phyloP scores from a whole-genome alignment of 495 filamentous ascomycete species.

The Rhizodiscina lignyota region DNA sequence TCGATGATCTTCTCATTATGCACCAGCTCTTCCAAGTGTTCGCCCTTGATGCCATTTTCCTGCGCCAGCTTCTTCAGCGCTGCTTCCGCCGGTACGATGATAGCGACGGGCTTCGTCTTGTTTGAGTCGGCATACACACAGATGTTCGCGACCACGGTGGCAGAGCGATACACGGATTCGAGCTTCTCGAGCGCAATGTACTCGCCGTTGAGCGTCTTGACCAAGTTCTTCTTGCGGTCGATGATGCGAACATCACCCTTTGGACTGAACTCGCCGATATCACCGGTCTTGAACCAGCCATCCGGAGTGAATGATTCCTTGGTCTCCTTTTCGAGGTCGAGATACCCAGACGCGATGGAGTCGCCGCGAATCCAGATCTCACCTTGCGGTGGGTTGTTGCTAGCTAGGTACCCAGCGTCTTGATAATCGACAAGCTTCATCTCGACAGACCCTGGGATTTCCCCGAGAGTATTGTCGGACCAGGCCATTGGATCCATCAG shows the following conservation, averaged over 20 bases:
- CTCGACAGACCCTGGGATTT: slow-evolving; percentile 67
- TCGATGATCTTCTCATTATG: slow-evolving; percentile 68
- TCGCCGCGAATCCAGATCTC: slow-evolving; percentile 85
- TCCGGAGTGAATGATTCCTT: slow-evolving; percentile 54
- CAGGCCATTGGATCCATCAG: slow-evolving; percentile 82
- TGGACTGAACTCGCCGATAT: slow-evolving; percentile 79
- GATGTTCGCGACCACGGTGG: slow-evolving; percentile 78
- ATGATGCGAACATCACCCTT: slow-evolving; percentile 77
- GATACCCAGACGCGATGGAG: slow-evolving; percentile 58
- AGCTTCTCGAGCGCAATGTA: slow-evolving; percentile 99
- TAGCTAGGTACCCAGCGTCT: slow-evolving; percentile 79
- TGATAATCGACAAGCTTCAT: slow-evolving; percentile 90
- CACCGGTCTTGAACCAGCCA: slow-evolving; percentile 93
- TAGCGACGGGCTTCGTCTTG: slow-evolving; percentile 76
- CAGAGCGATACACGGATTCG: slow-evolving; percentile 82
- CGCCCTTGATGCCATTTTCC: slow-evolving; percentile 52
- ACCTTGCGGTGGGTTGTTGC: slow-evolving; percentile 82
- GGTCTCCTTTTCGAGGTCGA: slow-evolving; percentile 71
- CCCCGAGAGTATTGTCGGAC: slow-evolving; percentile 67
- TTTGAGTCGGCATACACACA: slow-evolving; percentile 76
- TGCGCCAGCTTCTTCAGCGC: slow-evolving; percentile 71
- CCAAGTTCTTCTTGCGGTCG: slow-evolving; percentile 95
- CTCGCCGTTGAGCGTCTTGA: slow-evolving; percentile 91
- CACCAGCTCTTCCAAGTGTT: slow-evolving; percentile 58
- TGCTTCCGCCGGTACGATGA: slow-evolving; percentile 80